Base-by-base conservation (phyloP, 2,329 filamentous ascomycete genomes). In the Zelopaecilomyces penicillatus region DNA sequence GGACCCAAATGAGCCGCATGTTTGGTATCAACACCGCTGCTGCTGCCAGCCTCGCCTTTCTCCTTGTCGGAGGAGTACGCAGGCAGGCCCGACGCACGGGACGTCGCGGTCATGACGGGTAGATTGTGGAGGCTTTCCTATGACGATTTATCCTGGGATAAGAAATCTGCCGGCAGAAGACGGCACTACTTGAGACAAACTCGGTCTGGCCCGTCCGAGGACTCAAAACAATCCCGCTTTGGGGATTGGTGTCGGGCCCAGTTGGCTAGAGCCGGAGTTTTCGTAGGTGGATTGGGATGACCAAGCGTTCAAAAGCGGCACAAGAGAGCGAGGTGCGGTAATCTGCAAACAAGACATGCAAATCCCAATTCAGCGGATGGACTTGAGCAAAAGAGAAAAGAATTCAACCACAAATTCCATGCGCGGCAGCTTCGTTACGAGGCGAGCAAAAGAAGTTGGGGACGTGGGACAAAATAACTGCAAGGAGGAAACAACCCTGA, bases 371-470 rank as follows among this genome's bases (percentile, higher is more conserved):
- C 51, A 57, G 46, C 45, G 51, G 39, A 56, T 51, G n/a, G 51
- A 45, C 30, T 59, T 55, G 46, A 56, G 52, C 12, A 57, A 48
- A 41, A 57, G 49, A 30, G 50, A 56, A 42, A 54, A 57, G 48
- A 55, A 55, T 30, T 54, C 51, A 46, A 51, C 44, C 32, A 51
- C 43, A 48, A 56, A 57, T 50, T 55, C 55, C 56, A 59, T 61
- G 35, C 46, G 52, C 40, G 33, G 41, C 34, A 35, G 28, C 11
- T 11, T 42, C 28, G 30, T 32, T n/a, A 28, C 32, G 28, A 9
- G 32, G 32, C 32, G 32, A 34, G 32, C 32, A 27, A 12, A 26
- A 29, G 41, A 11, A 11, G 4, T 30, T 28, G 37, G 5, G 19
- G 28, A 4, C 31, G 8, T 3, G 4, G 6, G 31, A 39, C 9